Evolutionary conservation across 495 filamentous ascomycete species (phyloP).

Genomic region (Aspergillus affinis): DNA sequence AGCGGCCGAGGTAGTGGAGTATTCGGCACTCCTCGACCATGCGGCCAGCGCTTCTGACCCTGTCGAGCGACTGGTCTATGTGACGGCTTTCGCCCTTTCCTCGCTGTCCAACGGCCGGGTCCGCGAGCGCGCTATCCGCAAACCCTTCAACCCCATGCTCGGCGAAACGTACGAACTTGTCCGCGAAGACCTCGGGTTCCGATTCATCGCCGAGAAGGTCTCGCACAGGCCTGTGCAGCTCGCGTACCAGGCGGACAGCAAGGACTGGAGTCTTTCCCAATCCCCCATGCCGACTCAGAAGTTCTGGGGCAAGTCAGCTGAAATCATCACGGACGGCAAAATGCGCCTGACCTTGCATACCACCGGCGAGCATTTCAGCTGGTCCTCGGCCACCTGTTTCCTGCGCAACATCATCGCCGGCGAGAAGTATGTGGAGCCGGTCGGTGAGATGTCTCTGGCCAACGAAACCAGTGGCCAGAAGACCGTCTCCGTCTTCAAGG

Average conservation of each 20-base stretch:
- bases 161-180: constrained; percentile 95
- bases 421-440: constrained; percentile 96
- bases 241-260: constrained; percentile 87
- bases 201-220: constrained; percentile 90
- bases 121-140: constrained; percentile 89
- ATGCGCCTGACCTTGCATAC: constrained; percentile 70
- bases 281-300: constrained; percentile 88
- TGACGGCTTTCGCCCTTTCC: constrained; percentile 89
- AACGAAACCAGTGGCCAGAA: constrained; percentile 81
- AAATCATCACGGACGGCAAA: constrained; percentile 88
- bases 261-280: constrained; percentile 81
- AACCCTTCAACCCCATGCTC: constrained; percentile 97
- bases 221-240: constrained; percentile 87
- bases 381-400: constrained; percentile 81
- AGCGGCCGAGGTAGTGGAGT: constrained; percentile 84
- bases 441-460: constrained; percentile 77
- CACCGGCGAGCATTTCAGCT: constrained; percentile 76
- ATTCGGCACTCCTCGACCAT: constrained; percentile 76
- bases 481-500: constrained; percentile 80
- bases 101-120: constrained; percentile 74
- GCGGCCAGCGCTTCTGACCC: constrained; percentile 59
- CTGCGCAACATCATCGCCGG: constrained; percentile 95
- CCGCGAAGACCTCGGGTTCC: constrained; percentile 83
- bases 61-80: constrained; percentile 72
- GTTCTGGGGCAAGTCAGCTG: constrained; percentile 97